Evolutionary conservation across 2,329 filamentous ascomycete genomes (phyloP).

Genomic region (Talaromyces piceae): DNA sequence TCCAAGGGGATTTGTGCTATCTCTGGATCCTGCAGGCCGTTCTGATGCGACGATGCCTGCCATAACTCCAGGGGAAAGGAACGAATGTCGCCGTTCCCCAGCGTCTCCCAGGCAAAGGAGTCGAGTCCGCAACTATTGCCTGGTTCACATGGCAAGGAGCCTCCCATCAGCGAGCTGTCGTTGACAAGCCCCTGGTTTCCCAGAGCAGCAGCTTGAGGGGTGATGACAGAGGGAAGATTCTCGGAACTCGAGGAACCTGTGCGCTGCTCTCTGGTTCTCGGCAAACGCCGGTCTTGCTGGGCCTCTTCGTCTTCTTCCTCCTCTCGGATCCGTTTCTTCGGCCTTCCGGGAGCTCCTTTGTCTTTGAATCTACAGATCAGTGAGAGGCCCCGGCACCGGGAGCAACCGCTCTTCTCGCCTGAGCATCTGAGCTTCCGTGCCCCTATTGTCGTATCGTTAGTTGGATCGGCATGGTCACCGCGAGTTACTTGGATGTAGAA

Average conservation of each 20-base stretch:
- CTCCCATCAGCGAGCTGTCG: slow-evolving; percentile 7
- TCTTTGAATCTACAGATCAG: slow-evolving; percentile 22
- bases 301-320: too few species aligned
- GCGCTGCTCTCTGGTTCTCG: background rate
- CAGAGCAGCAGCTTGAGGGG: slow-evolving; percentile 4
- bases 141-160: slow-evolving; percentile 14
- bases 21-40: background rate
- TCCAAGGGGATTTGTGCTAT: slow-evolving; percentile 1
- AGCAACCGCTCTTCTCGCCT: slow-evolving; percentile 21
- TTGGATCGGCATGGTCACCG: background rate
- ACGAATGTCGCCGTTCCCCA: slow-evolving; percentile 13
- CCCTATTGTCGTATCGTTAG: slow-evolving; percentile 13
- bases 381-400: slow-evolving; percentile 17
- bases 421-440: slow-evolving; percentile 24
- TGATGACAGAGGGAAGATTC: background rate
- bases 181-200: background rate
- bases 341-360: slow-evolving; percentile 21
- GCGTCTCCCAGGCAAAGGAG: slow-evolving; percentile 14
- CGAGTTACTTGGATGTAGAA: background rate
- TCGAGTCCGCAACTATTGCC: slow-evolving; percentile 16
- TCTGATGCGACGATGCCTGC: slow-evolving; percentile 8
- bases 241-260: background rate
- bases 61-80: slow-evolving; percentile 14
- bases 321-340: slow-evolving; percentile 18
- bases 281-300: slow-evolving; percentile 1